phyloP scores from a whole-genome alignment of 306 rosid species.

The Prunus kanzakura region DNA sequence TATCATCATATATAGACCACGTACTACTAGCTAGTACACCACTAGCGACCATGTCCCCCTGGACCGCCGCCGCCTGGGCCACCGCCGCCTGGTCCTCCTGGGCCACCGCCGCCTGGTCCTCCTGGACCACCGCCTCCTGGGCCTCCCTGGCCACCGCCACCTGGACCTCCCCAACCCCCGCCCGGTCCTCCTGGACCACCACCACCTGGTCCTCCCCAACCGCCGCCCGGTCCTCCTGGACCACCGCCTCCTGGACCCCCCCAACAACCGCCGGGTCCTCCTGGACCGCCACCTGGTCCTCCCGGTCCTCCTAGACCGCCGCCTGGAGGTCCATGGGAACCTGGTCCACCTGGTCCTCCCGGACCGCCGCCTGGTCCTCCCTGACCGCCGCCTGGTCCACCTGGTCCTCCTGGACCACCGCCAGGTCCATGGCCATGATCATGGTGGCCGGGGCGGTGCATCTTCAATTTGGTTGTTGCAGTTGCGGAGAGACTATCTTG shows the following conservation, averaged over 20 bases:
- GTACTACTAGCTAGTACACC: too few relatives aligned
- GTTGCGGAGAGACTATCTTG: neutral
- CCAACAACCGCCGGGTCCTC: neutral
- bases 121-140: neutral
- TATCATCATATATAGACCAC: too few relatives aligned
- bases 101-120: neutral
- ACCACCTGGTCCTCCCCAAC: too few relatives aligned
- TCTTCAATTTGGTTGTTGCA: neutral
- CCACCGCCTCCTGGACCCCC: too few relatives aligned
- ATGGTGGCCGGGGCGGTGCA: neutral
- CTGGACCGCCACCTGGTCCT: neutral
- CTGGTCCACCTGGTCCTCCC: neutral
- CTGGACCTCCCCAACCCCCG: neutral
- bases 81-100: neutral
- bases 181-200: neutral
- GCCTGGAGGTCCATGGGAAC: too few relatives aligned
- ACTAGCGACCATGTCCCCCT: too few relatives aligned
- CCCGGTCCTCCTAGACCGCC: neutral
- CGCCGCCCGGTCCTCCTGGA: too few relatives aligned
- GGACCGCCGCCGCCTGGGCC: neutral
- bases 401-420: neutral
- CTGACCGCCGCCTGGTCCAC: neutral
- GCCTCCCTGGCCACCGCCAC: neutral
- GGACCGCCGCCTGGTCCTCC: neutral
- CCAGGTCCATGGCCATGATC: neutral